Evolutionary conservation across 2,329 filamentous ascomycete genomes (phyloP), one percentile per base, ranked within the genome.

Genomic region (Pyrenochaeta sp.): DNA sequence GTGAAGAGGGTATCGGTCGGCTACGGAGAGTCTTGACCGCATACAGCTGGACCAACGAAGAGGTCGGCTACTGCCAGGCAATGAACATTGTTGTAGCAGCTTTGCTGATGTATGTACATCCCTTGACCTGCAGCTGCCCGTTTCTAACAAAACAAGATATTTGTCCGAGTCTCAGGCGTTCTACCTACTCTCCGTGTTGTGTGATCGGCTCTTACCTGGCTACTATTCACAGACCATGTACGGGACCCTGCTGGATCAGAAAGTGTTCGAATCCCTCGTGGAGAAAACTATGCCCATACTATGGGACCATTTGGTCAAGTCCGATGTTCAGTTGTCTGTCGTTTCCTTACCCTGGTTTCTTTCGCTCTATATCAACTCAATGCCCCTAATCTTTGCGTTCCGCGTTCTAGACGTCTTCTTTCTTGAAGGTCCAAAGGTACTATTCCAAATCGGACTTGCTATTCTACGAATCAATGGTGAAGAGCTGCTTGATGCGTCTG

Each of bases 201-300:
- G 95, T 81, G 94, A 98, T 76, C 90, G 94, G 46, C 84, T 99
- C 1, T 86, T 98, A 3, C 95, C 95, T 0, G 95, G 95, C 4
- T 99, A 99, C 81, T 99, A 99, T 78, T 98, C 94, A 5, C 96
- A 91, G 19, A 99, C 96, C 65, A 99, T 99, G 95, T 99, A 99
- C 78, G 95, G 95, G 67, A 99, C 95, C 0, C 84, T 99, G 5
- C 85, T 99, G 39, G 95, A 99, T 73, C 95, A 99, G 72, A 92
- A 95, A 67, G 95, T 99, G 13, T 99, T 99, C 71, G 95, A 99
- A 79, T 96, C 91, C 2, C 84, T 99, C 3, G 95, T 99, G n/a
- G 95, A 99, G 78, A 95, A 92, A 80, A 99, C 95, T 1, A 98
- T 99, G 93, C 95, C 95, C 1, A 90, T 99, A 57, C 85, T 99